Evolutionary conservation across 2,329 filamentous ascomycete genomes (phyloP).

Genomic region (Beauveria varroae): DNA sequence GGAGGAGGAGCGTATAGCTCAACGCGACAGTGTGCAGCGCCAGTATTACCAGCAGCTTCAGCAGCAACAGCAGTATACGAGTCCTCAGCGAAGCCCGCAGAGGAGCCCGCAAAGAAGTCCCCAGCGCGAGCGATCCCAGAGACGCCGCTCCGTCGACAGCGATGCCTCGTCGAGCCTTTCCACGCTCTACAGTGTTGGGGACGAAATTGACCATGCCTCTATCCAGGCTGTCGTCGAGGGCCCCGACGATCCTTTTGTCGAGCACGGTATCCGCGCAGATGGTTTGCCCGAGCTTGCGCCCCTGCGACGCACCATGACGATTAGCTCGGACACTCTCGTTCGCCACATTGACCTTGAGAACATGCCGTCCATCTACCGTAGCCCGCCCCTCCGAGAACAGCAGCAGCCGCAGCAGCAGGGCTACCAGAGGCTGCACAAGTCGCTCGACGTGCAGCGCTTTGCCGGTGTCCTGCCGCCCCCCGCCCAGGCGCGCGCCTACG

Average conservation of each 20-base stretch:
- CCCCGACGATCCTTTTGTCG: conserved; percentile 26
- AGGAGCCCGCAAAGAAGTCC: conserved; percentile 12
- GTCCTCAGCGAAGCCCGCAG: conserved; percentile 14
- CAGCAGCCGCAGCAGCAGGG: not conserved
- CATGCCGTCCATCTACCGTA: conserved; percentile 8
- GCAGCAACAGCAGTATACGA: conserved; percentile 7
- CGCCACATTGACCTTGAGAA: not conserved
- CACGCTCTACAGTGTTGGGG: conserved; percentile 47
- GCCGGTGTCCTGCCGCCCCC: conserved; percentile 12
- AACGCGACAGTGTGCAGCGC: conserved; percentile 1
- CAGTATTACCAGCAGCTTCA: conserved; percentile 12
- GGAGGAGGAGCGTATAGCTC: not conserved
- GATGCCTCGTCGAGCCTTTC: conserved; percentile 46
- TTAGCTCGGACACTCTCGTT: conserved; percentile 1
- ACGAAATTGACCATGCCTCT: conserved; percentile 22
- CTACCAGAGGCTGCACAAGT: not conserved
- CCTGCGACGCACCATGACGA: conserved; percentile 8
- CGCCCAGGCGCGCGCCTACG: conserved; percentile 3
- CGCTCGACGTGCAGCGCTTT: conserved; percentile 3
- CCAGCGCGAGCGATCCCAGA: not conserved
- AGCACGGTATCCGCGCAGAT: not conserved
- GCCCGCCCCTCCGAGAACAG: not conserved
- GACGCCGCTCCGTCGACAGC: conserved; percentile 31
- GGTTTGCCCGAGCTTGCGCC: not conserved
- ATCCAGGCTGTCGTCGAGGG: not conserved